Evolutionary conservation across 2,329 filamentous ascomycete genomes (phyloP).

Genomic region (Ascochyta fabae): DNA sequence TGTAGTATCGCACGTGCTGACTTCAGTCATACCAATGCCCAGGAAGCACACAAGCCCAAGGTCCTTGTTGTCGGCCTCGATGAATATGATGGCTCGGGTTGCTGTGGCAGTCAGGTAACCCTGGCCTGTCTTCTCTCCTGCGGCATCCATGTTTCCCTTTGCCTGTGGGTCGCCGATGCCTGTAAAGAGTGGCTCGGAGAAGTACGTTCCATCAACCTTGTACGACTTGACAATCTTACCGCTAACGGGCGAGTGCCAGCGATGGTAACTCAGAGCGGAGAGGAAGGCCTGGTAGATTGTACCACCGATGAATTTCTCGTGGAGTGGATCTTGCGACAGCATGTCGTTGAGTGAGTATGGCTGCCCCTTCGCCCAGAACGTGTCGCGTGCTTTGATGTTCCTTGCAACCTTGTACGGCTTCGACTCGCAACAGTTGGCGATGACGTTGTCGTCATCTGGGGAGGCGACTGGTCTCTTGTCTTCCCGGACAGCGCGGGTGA

Average conservation of each 20-base stretch:
- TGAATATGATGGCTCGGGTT: conserved; percentile 72
- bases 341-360: conserved; percentile 71
- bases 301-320: conserved; percentile 64
- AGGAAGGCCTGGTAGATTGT: conserved; percentile 76
- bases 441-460: conserved; percentile 61
- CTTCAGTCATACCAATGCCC: conserved; percentile 78
- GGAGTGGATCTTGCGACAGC: conserved; percentile 63
- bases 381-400: conserved; percentile 62
- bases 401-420: conserved; percentile 61
- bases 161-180: conserved; percentile 50
- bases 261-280: conserved; percentile 71
- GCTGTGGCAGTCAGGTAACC: conserved; percentile 72
- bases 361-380: conserved; percentile 73
- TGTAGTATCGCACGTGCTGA: conserved; percentile 74
- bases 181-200: conserved; percentile 65
- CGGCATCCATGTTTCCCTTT: conserved; percentile 45
- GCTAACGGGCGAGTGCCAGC: conserved; percentile 73
- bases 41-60: conserved; percentile 75
- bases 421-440: conserved; percentile 71
- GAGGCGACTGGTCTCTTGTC: conserved; percentile 64
- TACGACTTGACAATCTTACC: conserved; percentile 66
- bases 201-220: conserved; percentile 70
- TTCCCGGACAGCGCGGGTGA: conserved; percentile 65
- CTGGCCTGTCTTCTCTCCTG: conserved; percentile 61
- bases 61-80: conserved; percentile 70